phyloP scores from a whole-genome alignment of 73 alveolate species.

The Paramecium sexaurelia region DNA sequence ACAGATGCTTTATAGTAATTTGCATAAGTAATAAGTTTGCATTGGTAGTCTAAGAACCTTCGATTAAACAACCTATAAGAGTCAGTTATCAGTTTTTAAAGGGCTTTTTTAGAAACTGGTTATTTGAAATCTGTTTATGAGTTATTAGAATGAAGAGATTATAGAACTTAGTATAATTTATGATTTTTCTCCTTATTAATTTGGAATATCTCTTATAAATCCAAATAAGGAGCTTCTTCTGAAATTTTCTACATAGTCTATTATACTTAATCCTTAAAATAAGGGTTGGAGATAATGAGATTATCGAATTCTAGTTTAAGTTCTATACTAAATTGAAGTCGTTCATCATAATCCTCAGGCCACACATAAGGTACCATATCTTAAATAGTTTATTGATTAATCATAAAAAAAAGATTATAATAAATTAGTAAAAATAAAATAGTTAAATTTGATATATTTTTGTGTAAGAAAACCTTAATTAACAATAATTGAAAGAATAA shows the following conservation, averaged over 20 bases:
- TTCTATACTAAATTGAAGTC: neutral
- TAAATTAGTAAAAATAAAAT: neutral
- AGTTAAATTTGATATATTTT: neutral
- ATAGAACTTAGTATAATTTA: neutral
- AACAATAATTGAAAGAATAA: too few species aligned
- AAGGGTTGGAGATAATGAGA: neutral
- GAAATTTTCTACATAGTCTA: neutral
- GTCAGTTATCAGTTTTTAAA: neutral
- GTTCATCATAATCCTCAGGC: neutral
- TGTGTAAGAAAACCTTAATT: neutral
- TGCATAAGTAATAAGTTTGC: neutral
- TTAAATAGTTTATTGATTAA: constrained; percentile 8
- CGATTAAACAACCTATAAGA: neutral
- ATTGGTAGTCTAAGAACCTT: neutral
- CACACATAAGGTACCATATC: constrained; percentile 5
- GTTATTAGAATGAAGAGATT: neutral
- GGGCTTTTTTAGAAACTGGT: neutral
- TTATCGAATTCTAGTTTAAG: neutral
- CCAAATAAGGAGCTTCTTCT: neutral
- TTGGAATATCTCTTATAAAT: neutral
- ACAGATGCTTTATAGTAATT: neutral
- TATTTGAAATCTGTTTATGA: neutral
- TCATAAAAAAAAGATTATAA: neutral
- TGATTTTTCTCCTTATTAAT: neutral
- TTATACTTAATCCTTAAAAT: neutral